These are phyloP conservation scores for Torulaspora indica DNA, from an alignment of 805 yeast species.

Conservation along the genomic window DNA sequence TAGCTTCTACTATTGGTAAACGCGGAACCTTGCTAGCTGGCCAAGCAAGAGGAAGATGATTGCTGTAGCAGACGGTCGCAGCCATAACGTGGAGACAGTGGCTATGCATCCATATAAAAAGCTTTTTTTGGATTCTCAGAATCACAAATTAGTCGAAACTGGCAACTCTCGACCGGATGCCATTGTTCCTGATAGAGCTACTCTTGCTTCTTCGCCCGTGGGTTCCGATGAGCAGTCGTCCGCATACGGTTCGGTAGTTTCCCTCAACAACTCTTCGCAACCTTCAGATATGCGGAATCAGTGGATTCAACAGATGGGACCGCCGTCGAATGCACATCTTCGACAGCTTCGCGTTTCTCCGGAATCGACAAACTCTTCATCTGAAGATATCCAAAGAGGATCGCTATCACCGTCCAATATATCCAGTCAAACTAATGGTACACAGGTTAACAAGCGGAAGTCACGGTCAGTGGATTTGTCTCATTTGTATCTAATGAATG, in stretches of 20 bases:
- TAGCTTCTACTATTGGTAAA: not conserved
- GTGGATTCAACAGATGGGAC: slow-evolving; percentile 11
- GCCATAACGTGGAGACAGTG: not conserved
- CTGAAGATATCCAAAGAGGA: slow-evolving; percentile 9
- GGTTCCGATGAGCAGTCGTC: slow-evolving; percentile 8
- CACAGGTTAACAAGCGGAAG: slow-evolving; percentile 19
- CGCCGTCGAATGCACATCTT: slow-evolving; percentile 7
- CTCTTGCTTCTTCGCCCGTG: slow-evolving; percentile 1
- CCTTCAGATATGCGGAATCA: slow-evolving; percentile 6
- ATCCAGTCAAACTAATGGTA: slow-evolving; percentile 8
- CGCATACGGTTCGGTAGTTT: slow-evolving; percentile 8
- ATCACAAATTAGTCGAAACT: slow-evolving; percentile 3
- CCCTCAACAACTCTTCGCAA: slow-evolving; percentile 12
- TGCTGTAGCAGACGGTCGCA: slow-evolving; percentile 1
- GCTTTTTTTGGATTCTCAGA: slow-evolving; percentile 12
- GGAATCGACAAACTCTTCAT: slow-evolving; percentile 5
- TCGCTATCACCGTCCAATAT: slow-evolving; percentile 9
- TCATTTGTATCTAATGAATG: slow-evolving; percentile 38
- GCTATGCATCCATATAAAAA: slow-evolving; percentile 19
- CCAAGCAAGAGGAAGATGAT: slow-evolving; percentile 1
- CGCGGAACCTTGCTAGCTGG: not conserved
- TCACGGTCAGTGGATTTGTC: slow-evolving; percentile 42
- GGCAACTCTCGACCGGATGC: not conserved
- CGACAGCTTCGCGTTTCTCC: slow-evolving; percentile 1
- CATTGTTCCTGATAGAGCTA: not conserved